Conservation (phyloP, 306 rosid genomes). For the Vigna radiata region DNA sequence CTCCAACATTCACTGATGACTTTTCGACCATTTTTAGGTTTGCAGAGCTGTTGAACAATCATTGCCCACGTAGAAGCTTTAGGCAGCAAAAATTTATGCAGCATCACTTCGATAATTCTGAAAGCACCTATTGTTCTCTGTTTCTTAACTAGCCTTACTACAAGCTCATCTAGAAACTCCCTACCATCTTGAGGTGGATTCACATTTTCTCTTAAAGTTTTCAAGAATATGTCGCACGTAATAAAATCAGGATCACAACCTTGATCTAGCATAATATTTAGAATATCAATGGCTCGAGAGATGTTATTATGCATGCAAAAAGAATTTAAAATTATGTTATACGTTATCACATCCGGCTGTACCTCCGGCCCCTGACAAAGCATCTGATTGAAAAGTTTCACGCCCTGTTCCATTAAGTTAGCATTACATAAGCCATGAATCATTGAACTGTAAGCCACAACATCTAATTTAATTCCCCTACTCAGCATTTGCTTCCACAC, state of each 20-base stretch:
- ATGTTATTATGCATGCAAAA: constrained; percentile 68
- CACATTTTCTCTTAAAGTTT: constrained; percentile 67
- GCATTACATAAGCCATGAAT: constrained; percentile 87
- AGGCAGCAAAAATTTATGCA: constrained; percentile 67
- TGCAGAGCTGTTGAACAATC: constrained; percentile 69
- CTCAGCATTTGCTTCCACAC: constrained; percentile 87
- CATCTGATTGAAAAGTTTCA: constrained; percentile 89
- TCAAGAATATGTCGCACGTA: constrained; percentile 81
- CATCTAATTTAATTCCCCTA: constrained; percentile 81
- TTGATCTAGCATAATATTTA: constrained; percentile 74
- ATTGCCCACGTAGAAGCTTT: constrained; percentile 82
- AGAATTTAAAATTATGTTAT: constrained; percentile 77
- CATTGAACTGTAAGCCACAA: constrained; percentile 92
- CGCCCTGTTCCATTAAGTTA: constrained; percentile 72
- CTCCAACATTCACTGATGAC: constrained; percentile 70
- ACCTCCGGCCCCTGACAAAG: constrained; percentile 66
- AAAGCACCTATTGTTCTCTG: constrained; percentile 68
- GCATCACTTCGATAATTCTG: constrained; percentile 73
- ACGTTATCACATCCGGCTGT: constrained; percentile 84
- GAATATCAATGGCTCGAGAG: constrained; percentile 71
- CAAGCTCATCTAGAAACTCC: constrained; percentile 88
- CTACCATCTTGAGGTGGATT: constrained; percentile 86
- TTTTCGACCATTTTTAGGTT: constrained; percentile 56
- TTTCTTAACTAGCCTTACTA: constrained; percentile 67
- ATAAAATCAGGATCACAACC: constrained; percentile 83